Evolutionary conservation across 768 basidiomycete genomes (phyloP), one percentile per base, ranked within the genome.

Genomic region (Xerocomellus amylosporus): DNA sequence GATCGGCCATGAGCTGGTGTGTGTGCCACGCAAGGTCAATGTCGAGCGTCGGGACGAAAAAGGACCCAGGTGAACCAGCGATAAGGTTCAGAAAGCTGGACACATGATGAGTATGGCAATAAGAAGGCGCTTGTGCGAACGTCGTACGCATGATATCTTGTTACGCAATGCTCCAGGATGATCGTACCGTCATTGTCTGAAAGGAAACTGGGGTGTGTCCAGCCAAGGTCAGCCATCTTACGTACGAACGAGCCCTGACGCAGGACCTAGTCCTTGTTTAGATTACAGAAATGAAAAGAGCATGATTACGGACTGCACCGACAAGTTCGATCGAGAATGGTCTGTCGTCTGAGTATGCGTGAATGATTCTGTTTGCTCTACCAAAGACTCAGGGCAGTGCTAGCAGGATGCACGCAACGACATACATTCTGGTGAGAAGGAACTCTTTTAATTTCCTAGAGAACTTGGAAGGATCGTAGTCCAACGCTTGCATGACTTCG

Each of bases 11-110:
- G 2, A 87, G 73, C 58, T 86, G 86, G 56, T 88, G 85, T 0
- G 85, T 85, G 57, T 89, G 87, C 85, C 86, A 87, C 1, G 77
- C 82, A 37, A 89, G 75, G 58, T 88, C 86, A 43, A 88, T 86
- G 54, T 88, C 85, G 13, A 88, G 69, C 0, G 84, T 86, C 5
- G 84, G 82, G 2, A 83, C 81, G 31, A 78, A 75, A 63, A 80
- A 77, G 0, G 73, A 69, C 1, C 63, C 67, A 0, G 77, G 74
- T 0, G 76, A 74, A 14, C 74, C 72, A 5, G 76, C 64, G 66
- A 84, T 76, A 4, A 85, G 68, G 48, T 79, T 79, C 12, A 86
- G 70, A 65, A 85, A 85, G 7, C 75, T 53, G 10, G 2, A 33
- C 10, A 26, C 13, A 22, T 8, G 0, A 20, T 36, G 36, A n/a